phyloP scores from a whole-genome alignment of 2,329 filamentous ascomycete genomes.

The Alternaria gansuensis region DNA sequence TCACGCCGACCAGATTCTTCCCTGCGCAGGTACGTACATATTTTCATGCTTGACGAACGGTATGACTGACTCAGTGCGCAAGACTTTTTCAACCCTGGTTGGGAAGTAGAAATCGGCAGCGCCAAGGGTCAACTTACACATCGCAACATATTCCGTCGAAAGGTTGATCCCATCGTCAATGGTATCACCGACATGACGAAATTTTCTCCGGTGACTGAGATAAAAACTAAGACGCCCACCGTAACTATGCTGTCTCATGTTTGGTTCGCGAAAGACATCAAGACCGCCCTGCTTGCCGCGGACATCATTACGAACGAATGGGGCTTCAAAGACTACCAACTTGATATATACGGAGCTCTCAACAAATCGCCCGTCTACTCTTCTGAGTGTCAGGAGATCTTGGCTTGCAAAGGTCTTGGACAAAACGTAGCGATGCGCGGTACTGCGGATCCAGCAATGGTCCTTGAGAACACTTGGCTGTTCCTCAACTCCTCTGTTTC shows the following conservation, averaged over 20 bases:
- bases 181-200: slow-evolving; percentile 71
- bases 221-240: slow-evolving; percentile 67
- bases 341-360: slow-evolving; percentile 70
- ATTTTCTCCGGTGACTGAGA: slow-evolving; percentile 67
- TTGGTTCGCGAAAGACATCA: slow-evolving; percentile 69
- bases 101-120: slow-evolving; percentile 70
- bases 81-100: slow-evolving; percentile 71
- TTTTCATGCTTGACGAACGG: background rate
- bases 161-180: slow-evolving; percentile 72
- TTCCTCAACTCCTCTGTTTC: slow-evolving; percentile 66
- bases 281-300: slow-evolving; percentile 69
- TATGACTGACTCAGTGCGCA: slow-evolving; percentile 43
- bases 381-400: slow-evolving; percentile 66
- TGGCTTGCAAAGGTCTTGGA: slow-evolving; percentile 64
- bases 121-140: slow-evolving; percentile 65
- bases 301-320: slow-evolving; percentile 72
- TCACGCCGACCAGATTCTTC: slow-evolving; percentile 65
- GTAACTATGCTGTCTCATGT: slow-evolving; percentile 72
- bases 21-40: slow-evolving; percentile 42
- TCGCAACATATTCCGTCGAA: slow-evolving; percentile 65
- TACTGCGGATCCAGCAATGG: slow-evolving; percentile 63
- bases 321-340: slow-evolving; percentile 70
- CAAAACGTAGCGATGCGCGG: slow-evolving; percentile 63
- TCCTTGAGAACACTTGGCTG: slow-evolving; percentile 55
- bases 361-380: slow-evolving; percentile 70